These are phyloP conservation scores for Blumeriella jaapii DNA, from an alignment of 2,329 filamentous ascomycete species.

Conservation along the genomic window DNA sequence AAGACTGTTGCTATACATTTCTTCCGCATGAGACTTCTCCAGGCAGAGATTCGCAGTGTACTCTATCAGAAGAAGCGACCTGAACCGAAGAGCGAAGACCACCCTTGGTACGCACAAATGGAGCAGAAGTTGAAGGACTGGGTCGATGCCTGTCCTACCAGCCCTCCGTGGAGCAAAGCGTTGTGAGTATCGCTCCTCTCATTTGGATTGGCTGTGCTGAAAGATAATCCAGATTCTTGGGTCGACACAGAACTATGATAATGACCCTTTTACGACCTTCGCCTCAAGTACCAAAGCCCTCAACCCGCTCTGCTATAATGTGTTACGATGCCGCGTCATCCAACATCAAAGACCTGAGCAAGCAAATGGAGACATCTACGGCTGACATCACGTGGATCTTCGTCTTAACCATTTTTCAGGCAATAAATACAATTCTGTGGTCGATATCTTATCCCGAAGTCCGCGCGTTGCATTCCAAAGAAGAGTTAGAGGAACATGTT, in stretches of 20 bases:
- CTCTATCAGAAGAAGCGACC: slow-evolving; percentile 76
- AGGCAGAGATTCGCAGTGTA: slow-evolving; percentile 76
- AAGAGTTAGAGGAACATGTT: slow-evolving; percentile 67
- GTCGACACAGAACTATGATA: slow-evolving; percentile 75
- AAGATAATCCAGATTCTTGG: slow-evolving; percentile 40
- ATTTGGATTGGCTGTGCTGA: slow-evolving; percentile 9
- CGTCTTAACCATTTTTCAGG: slow-evolving; percentile 79
- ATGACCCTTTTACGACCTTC: slow-evolving; percentile 83
- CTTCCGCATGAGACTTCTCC: slow-evolving; percentile 78
- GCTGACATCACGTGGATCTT: slow-evolving; percentile 94
- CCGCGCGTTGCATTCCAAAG: slow-evolving; percentile 56
- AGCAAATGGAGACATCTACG: slow-evolving; percentile 63
- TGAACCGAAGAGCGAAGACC: slow-evolving; percentile 64
- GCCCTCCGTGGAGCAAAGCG: slow-evolving; percentile 59
- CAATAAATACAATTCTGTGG: slow-evolving; percentile 87
- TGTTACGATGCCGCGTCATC: slow-evolving; percentile 76
- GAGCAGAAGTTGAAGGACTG: slow-evolving; percentile 67
- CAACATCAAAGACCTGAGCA: slow-evolving; percentile 70
- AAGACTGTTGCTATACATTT: slow-evolving; percentile 90
- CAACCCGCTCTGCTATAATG: slow-evolving; percentile 60
- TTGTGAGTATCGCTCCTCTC: slow-evolving; percentile 43
- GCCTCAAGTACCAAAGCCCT: slow-evolving; percentile 81
- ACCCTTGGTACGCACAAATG: slow-evolving; percentile 82
- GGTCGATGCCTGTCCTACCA: slow-evolving; percentile 64
- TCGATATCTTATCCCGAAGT: slow-evolving; percentile 79